A percentile compares a stretch with the other conserved stretches of the same genome.
Evolutionary conservation across 2,329 filamentous ascomycete genomes (phyloP).

Genomic region (Colletotrichum lindemuthianum): DNA sequence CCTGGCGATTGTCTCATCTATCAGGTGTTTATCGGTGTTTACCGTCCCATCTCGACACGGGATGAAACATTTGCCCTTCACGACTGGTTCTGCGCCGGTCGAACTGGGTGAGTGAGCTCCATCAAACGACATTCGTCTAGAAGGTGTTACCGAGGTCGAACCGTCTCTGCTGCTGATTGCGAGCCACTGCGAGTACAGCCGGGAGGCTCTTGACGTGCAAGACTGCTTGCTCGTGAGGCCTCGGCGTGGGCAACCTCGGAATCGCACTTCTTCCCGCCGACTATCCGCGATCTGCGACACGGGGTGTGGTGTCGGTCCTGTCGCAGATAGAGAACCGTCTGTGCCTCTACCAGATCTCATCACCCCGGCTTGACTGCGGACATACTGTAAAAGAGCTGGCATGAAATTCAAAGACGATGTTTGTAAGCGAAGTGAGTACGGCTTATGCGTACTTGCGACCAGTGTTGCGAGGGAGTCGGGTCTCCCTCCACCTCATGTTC

Average conservation of each 20-base stretch:
- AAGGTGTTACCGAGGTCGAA: constrained; percentile 3
- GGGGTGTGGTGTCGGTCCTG: not conserved
- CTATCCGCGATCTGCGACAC: not conserved
- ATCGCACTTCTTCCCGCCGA: not conserved
- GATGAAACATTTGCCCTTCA: constrained; percentile 30
- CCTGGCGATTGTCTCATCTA: constrained; percentile 21
- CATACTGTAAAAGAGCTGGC: too few species aligned
- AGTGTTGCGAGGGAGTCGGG: constrained; percentile 6
- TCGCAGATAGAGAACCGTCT: constrained; percentile 6
- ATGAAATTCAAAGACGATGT: too few species aligned
- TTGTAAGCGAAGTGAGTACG: too few species aligned
- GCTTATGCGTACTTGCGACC: too few species aligned
- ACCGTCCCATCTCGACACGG: constrained; percentile 29
- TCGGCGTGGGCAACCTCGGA: too few species aligned
- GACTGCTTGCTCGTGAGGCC: too few species aligned
- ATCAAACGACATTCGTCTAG: constrained; percentile 18
- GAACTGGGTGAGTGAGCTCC: constrained; percentile 6
- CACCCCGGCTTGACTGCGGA: too few species aligned
- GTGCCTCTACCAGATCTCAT: constrained; percentile 13
- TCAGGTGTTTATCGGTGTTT: constrained; percentile 34
- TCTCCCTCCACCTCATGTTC: constrained; percentile 12
- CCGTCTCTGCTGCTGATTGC: too few species aligned
- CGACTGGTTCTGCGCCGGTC: not conserved
- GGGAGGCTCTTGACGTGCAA: too few species aligned
- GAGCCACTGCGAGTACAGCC: too few species aligned